phyloP scores from a whole-genome alignment of 345 rosid species.

The Xanthoceras sorbifolium region DNA sequence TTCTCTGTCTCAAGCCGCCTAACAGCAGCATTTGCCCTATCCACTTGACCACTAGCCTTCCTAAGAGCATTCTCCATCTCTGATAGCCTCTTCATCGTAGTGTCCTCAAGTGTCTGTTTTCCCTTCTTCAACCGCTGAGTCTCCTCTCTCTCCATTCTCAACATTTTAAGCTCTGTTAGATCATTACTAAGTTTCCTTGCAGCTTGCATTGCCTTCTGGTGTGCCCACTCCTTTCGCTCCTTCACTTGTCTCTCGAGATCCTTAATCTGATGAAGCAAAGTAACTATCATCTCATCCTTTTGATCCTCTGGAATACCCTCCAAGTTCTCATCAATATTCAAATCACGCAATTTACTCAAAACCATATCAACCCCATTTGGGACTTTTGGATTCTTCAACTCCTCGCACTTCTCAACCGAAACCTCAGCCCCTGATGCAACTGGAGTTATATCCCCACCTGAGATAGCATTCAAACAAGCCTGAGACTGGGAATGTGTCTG shows the following conservation, averaged over 20 bases:
- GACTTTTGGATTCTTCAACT: constrained; percentile 41
- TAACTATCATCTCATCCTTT: constrained; percentile 73
- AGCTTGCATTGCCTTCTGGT: constrained; percentile 97
- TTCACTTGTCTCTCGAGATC: constrained; percentile 78
- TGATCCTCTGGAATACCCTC: constrained; percentile 59
- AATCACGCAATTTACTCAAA: constrained; percentile 67
- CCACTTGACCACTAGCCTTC: constrained; percentile 81
- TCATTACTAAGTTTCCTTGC: constrained; percentile 85
- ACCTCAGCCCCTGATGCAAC: constrained; percentile 33
- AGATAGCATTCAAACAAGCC: constrained; percentile 34
- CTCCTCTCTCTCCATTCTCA: constrained; percentile 88
- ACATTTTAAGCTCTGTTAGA: constrained; percentile 70
- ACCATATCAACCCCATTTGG: constrained; percentile 58
- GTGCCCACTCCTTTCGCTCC: constrained; percentile 96
- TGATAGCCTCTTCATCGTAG: constrained; percentile 72
- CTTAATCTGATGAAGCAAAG: constrained; percentile 63
- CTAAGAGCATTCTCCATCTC: constrained; percentile 89
- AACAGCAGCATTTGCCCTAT: constrained; percentile 71
- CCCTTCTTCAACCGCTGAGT: constrained; percentile 81
- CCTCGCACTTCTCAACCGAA: constrained; percentile 45
- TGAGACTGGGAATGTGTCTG: constrained; percentile 50
- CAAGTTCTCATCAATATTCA: constrained; percentile 76
- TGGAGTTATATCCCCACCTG: constrained; percentile 34
- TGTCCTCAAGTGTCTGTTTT: constrained; percentile 75
- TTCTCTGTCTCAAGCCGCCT: constrained; percentile 81